Evolutionary conservation across 352 stramenopile species (phyloP), one percentile per base, ranked within the genome.

Genomic region (Ophiocytium majus): DNA sequence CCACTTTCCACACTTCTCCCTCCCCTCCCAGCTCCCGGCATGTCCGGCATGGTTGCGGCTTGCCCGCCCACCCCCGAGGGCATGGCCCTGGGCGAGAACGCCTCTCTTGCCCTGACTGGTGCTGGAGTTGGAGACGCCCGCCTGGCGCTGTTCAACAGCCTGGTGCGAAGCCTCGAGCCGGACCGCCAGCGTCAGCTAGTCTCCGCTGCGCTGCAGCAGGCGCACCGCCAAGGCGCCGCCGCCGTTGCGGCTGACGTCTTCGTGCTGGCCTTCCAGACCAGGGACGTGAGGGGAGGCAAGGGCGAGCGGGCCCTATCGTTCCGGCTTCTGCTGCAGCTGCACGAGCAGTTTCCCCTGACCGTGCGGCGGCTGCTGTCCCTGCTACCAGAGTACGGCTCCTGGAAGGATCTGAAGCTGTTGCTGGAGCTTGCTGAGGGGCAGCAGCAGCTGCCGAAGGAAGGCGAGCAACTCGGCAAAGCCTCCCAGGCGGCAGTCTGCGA

Each of bases 361-460:
- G 10, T 75, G 9, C 28, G 9, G 35, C n/a, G 9, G 50, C 36
- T 82, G 79, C 31, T 82, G 49, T 31, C 32, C 1, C 35, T 82
- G 14, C 35, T 82, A 1, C 79, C 79, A 1, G 49, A 82, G 35
- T 82, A 82, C 79, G 79, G 79, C 35, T 82, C 79, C 1, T 82
- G 79, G 79, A 82, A 82, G 79, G 79, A 82, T 78, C 9, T 82
- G 10, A 79, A 10, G n/a, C 14, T 79, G 14, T 35, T 82, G 1
- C 0, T 5, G 10, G 79, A 78, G n/a, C 79, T 81, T 50, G n/a
- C n/a, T 33, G 76, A 50, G n/a, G n/a, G n/a, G n/a, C n/a, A n/a
- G n/a, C n/a, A n/a, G n/a, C 31, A 28, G 34, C 34, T 63, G 10
- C 31, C 10, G 17, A 10, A 50, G n/a, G 34, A 79, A 79, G 10